Base-by-base conservation (phyloP, 441 rosid genomes). In the Adansonia madagascariensis region DNA sequence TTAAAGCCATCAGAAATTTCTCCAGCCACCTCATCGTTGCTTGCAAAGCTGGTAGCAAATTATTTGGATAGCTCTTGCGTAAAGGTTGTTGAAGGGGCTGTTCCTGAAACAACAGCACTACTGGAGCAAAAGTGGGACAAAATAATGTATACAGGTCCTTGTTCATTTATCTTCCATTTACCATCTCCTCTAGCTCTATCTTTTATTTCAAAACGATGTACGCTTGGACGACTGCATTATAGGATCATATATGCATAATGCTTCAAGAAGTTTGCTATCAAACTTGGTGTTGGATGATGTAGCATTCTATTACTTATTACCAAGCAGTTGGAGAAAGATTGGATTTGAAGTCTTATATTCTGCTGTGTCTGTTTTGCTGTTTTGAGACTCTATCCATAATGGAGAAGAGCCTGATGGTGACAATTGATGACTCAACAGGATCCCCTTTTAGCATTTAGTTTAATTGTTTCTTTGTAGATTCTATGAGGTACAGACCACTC, bases 111-210 rank as follows among this genome's bases (percentile, higher is more conserved):
- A 60, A 55, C 91, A 68, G 90, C 91, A 2, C 86, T 92, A 55
- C 86, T 92, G 76, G 95, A 91, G 79, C 97, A 92, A 55, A 91
- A 89, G 78, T 92, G 97, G 97, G 92, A 92, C 80, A 92, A 92
- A 79, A 92, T 92, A 82, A 77, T 88, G 69, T 92, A 91, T 74
- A 92, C 97, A 86, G 97, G 97, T 92, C 71, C 74, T 43, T 49
- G 31, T 66, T 57, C 59, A 10, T 2, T 62, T 62, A 44, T 17
- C 31, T 22, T 53, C 53, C 0, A 11, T 53, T 47, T 47, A 20
- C 39, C 17, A 44, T 41, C 20, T 71, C 50, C 56, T 27, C 46
- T 57, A 18, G 50, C 61, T 52, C 14, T 6, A 35, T 62, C 31
- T 31, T 66, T 53, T 52, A 20, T 22, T 9, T 22, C 44, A 20